phyloP scores from a whole-genome alignment of 2,329 filamentous ascomycete genomes.

The Ustulina deusta region DNA sequence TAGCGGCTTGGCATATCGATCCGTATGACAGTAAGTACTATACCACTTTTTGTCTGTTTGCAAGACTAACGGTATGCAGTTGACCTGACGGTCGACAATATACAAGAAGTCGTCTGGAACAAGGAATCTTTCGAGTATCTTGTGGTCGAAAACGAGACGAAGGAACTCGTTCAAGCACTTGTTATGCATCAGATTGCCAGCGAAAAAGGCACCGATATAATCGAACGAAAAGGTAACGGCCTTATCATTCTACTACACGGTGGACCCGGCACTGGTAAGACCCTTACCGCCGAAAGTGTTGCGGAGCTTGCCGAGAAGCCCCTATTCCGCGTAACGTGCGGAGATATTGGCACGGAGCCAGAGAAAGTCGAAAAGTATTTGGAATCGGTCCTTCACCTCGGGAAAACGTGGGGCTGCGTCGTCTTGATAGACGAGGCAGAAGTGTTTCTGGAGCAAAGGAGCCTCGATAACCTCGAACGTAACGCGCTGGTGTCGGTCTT shows the following conservation, averaged over 20 bases:
- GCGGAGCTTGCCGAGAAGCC: slow-evolving; percentile 43
- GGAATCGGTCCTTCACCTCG: slow-evolving; percentile 38
- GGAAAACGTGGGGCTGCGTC: slow-evolving; percentile 45
- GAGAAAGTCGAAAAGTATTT: slow-evolving; percentile 43
- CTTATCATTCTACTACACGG: slow-evolving; percentile 42
- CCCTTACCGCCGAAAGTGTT: slow-evolving; percentile 41
- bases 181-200: slow-evolving; percentile 37
- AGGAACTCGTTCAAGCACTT: slow-evolving; percentile 42
- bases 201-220: slow-evolving; percentile 31
- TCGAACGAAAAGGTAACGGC: slow-evolving; percentile 38
- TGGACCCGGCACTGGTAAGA: slow-evolving; percentile 43
- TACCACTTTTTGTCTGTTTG: too few relatives aligned
- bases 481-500: slow-evolving; percentile 49
- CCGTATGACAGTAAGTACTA: too few relatives aligned
- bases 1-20: too few relatives aligned
- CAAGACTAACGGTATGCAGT: too few relatives aligned
- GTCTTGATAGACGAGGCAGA: slow-evolving; percentile 33
- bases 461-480: slow-evolving; percentile 35
- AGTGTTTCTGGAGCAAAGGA: slow-evolving; percentile 38
- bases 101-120: slow-evolving; percentile 42
- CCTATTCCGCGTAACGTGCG: slow-evolving; percentile 42
- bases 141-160: slow-evolving; percentile 38
- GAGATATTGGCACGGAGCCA: slow-evolving; percentile 44
- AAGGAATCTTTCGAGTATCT: slow-evolving; percentile 41
- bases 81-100: slow-evolving; percentile 34